Base-by-base conservation (phyloP, 1,284 basidiomycete species). In the Vanrija sp. region DNA sequence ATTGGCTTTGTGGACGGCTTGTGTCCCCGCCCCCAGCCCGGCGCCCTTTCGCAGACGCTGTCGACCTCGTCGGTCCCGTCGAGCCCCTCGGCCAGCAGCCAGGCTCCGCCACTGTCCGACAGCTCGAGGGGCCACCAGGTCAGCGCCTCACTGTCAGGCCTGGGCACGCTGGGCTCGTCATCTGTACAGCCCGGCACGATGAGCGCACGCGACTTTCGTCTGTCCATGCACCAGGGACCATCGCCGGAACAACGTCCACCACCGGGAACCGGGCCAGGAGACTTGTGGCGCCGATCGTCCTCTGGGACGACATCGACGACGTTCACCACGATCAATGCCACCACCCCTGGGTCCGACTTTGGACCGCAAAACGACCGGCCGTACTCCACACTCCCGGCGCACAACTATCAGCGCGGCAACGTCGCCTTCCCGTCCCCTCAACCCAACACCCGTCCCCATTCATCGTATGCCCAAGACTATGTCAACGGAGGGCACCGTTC, bases 1-100 rank as follows among this genome's bases (percentile, higher is more conserved):
- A 73, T 76, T 25, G 74, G 74, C 5, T 63, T 62, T 49, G 66
- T 75, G 19, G 66, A 69, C n/a, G 54, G 69, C 3, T 58, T 77
- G 26, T 71, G 72, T 46, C 70, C 67, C 1, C 60, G 54, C 5
- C 39, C 49, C 6, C 45, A 46, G 21, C 38, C 39, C 7, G 4
- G 28, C 5, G 23, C 23, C 16, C 49, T 45, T 2, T 34, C 34
- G 12, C 34, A 34, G 14, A 12, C 34, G 12, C 12, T 34, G 12
- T 34, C 34, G 10, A 34, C 34, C 6, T 34, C 12, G 68, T 68
- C 52, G 48, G 58, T 1, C 49, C 67, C 7, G 21, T 58, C 23
- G 48, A 64, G 15, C 42, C 55, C 39, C 51, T 34, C 34, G 12
- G 34, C 14, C 34, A 34, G 34, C 34, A 34, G 34, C 10, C 12